These are phyloP conservation scores for Fusarium sp. DNA, from an alignment of 2,329 filamentous ascomycete genomes.

Conservation along the genomic window DNA sequence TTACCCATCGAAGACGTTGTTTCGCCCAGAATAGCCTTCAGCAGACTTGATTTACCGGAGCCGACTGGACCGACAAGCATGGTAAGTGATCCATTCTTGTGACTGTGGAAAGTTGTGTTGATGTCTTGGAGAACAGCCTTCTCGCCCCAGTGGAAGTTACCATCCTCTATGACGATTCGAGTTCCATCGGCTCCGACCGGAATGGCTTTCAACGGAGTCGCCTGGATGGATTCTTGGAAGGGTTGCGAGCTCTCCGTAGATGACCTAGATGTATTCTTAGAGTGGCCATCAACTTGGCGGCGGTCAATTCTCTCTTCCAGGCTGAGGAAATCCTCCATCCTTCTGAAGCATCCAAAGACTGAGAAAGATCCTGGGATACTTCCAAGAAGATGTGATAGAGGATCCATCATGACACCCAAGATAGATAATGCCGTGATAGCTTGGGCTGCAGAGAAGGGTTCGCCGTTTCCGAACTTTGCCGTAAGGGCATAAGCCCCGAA, in stretches of 20 bases:
- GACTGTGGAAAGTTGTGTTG: conserved; percentile 31
- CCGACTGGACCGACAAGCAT: conserved; percentile 46
- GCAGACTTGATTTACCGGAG: conserved; percentile 46
- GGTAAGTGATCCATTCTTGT: conserved; percentile 38
- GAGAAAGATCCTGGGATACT: conserved; percentile 42
- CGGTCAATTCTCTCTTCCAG: conserved; percentile 39
- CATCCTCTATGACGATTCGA: conserved; percentile 33
- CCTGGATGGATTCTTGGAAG: conserved; percentile 12
- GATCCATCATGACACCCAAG: conserved; percentile 43
- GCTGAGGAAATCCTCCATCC: conserved; percentile 45
- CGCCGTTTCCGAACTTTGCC: conserved; percentile 37
- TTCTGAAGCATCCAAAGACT: conserved; percentile 44
- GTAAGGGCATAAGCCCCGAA: conserved; percentile 46
- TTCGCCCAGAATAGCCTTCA: conserved; percentile 47
- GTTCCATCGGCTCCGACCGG: neutral
- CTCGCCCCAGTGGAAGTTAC: conserved; percentile 43
- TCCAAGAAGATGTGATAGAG: conserved; percentile 38
- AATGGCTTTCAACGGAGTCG: neutral
- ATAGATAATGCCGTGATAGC: conserved; percentile 46
- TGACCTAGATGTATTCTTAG: neutral
- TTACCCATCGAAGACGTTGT: conserved; percentile 26
- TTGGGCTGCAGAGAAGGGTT: conserved; percentile 43
- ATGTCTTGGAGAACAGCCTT: conserved; percentile 39
- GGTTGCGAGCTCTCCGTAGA: neutral
- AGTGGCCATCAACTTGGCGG: conserved; percentile 22